Conservation (phyloP, 805 yeast species). For the Dipodascus albidus region DNA sequence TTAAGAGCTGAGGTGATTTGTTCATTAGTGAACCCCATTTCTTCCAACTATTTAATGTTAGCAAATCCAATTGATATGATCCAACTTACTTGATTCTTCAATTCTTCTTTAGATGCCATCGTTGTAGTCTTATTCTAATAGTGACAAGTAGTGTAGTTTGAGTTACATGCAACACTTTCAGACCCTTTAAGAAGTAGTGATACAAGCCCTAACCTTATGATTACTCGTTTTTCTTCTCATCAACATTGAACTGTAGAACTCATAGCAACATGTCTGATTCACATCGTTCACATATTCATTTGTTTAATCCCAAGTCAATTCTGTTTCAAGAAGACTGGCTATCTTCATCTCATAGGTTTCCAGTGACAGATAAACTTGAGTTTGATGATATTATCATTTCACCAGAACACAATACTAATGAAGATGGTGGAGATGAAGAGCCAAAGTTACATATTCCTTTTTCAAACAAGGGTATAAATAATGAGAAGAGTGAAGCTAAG, state of each 20-base stretch:
- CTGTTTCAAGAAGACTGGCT: conserved; percentile 1
- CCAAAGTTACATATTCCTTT: background rate
- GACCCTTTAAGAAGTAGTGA: too few species aligned
- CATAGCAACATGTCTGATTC: background rate
- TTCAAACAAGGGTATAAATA: background rate
- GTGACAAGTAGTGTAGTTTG: too few species aligned
- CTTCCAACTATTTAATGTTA: background rate
- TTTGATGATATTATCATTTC: background rate
- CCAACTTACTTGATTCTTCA: background rate
- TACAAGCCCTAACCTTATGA: too few species aligned
- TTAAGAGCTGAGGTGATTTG: background rate
- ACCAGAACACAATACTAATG: background rate
- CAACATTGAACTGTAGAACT: too few species aligned
- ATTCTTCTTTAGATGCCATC: background rate
- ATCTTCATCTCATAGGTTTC: background rate
- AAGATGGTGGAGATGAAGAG: background rate
- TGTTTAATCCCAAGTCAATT: background rate
- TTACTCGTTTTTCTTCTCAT: too few species aligned
- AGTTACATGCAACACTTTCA: background rate
- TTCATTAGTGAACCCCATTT: background rate
- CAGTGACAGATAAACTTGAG: background rate
- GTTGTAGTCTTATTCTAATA: background rate
- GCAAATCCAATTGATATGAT: background rate
- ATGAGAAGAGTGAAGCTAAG: background rate
- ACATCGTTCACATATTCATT: background rate